Conservation (phyloP, 2,329 filamentous ascomycete genomes). For the Fusarium phyllophilum region DNA sequence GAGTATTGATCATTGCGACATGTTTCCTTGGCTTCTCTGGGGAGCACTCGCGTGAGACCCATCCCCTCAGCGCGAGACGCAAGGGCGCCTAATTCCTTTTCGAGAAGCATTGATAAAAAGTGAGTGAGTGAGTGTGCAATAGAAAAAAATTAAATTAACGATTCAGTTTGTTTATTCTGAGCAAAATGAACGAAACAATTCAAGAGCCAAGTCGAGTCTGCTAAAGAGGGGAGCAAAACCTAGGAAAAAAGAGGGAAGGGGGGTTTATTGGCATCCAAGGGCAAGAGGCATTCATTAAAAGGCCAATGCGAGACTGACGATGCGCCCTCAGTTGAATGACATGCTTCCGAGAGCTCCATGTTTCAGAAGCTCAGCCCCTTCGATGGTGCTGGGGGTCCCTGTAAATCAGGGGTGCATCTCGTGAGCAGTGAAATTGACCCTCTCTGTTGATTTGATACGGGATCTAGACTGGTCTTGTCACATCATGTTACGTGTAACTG, state of each 20-base stretch:
- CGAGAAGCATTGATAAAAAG: conserved; percentile 31
- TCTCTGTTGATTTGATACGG: conserved; percentile 10
- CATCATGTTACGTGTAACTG: conserved; percentile 20
- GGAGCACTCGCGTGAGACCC: conserved; percentile 31
- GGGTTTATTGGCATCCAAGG: neutral
- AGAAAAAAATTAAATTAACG: conserved; percentile 21
- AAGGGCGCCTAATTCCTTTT: conserved; percentile 7
- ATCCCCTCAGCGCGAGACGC: conserved; percentile 14
- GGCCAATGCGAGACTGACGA: conserved; percentile 3
- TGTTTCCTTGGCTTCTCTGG: conserved; percentile 32
- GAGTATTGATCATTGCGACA: conserved; percentile 23
- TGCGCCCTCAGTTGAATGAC: neutral
- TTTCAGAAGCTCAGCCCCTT: conserved; percentile 39
- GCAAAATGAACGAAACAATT: neutral
- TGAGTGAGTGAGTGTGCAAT: neutral
- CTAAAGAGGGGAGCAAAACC: conserved; percentile 6
- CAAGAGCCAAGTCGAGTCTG: conserved; percentile 3
- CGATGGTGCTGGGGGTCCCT: neutral
- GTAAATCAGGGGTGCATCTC: conserved; percentile 12
- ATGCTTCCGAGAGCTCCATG: conserved; percentile 28
- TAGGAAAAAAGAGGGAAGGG: neutral
- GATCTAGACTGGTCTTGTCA: conserved; percentile 23
- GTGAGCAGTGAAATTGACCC: conserved; percentile 20
- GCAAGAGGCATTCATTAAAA: conserved; percentile 21
- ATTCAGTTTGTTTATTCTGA: neutral